phyloP scores from a whole-genome alignment of 306 rosid species.

The Glycine soja region DNA sequence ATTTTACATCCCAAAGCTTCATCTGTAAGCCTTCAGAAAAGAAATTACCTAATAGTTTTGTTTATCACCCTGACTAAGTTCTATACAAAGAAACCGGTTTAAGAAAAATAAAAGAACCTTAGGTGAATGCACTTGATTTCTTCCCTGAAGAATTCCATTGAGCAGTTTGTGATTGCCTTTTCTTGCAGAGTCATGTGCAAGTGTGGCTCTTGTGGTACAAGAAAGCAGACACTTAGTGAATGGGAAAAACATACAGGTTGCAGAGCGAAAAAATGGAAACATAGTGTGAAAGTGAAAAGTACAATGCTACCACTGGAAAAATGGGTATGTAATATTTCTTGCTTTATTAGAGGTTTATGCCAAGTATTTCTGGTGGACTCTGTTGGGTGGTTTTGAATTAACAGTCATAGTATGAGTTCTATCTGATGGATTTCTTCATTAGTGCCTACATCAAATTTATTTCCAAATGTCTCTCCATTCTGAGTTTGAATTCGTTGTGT shows the following conservation, averaged over 20 bases:
- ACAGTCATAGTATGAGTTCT: slow-evolving; percentile 18
- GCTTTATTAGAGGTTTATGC: slow-evolving; percentile 9
- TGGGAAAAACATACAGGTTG: slow-evolving; percentile 97
- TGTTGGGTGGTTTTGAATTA: slow-evolving; percentile 32
- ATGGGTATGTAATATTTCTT: slow-evolving; percentile 76
- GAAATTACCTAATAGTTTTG: slow-evolving; percentile 21
- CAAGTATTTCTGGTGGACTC: slow-evolving; percentile 1
- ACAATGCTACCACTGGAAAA: slow-evolving; percentile 88
- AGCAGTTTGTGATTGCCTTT: slow-evolving; percentile 44
- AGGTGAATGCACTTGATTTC: slow-evolving; percentile 18
- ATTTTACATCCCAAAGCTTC: slow-evolving; percentile 75
- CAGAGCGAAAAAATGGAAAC: slow-evolving; percentile 98
- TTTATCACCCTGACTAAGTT: slow-evolving; percentile 27
- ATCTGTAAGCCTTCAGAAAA: slow-evolving; percentile 72
- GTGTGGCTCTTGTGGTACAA: slow-evolving; percentile 81
- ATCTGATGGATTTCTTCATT: neutral
- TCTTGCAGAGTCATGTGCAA: slow-evolving; percentile 77
- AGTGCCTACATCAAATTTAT: neutral
- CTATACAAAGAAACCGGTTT: neutral
- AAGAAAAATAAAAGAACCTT: slow-evolving; percentile 1
- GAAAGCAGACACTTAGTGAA: slow-evolving; percentile 84
- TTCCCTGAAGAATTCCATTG: slow-evolving; percentile 38
- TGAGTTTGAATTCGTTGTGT: neutral
- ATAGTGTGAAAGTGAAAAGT: slow-evolving; percentile 90
- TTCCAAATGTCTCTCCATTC: neutral